Evolutionary conservation across 2,329 filamentous ascomycete species (phyloP).

Genomic region (Tricladium varicosporioides): DNA sequence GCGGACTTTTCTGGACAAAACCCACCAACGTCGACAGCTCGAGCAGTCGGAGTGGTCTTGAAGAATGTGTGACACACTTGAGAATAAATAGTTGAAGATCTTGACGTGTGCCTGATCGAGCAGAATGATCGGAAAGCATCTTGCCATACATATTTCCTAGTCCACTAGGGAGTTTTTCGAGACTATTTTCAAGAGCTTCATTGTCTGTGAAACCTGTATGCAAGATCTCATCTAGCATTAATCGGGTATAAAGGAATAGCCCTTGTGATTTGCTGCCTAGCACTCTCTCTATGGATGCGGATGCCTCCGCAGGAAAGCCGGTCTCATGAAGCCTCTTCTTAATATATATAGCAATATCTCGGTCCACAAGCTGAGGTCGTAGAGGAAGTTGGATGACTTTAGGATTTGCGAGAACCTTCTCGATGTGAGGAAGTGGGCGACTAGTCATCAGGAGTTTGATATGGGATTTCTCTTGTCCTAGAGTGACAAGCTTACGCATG

Average conservation of each 20-base stretch:
- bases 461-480: slow-evolving; percentile 35
- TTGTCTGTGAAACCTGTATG: neutral
- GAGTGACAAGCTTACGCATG: slow-evolving; percentile 11
- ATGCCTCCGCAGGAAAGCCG: slow-evolving; percentile 3
- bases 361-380: slow-evolving; percentile 37
- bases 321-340: slow-evolving; percentile 10
- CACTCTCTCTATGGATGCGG: slow-evolving; percentile 3
- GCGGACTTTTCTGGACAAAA: neutral
- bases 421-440: slow-evolving; percentile 37
- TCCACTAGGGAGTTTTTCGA: neutral
- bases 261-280: slow-evolving; percentile 7
- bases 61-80: slow-evolving; percentile 22
- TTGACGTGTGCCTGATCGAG: neutral
- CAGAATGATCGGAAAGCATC: slow-evolving; percentile 6
- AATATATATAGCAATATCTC: slow-evolving; percentile 32
- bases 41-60: slow-evolving; percentile 19
- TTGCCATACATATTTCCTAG: slow-evolving; percentile 9
- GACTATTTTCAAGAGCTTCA: neutral
- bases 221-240: slow-evolving; percentile 16
- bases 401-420: slow-evolving; percentile 32
- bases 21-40: slow-evolving; percentile 10
- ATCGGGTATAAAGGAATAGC: slow-evolving; percentile 18
- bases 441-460: slow-evolving; percentile 46
- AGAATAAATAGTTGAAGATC: slow-evolving; percentile 4
- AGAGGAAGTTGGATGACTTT: slow-evolving; percentile 37